phyloP scores from a whole-genome alignment of 768 basidiomycete genomes.

The Suillus discolor region DNA sequence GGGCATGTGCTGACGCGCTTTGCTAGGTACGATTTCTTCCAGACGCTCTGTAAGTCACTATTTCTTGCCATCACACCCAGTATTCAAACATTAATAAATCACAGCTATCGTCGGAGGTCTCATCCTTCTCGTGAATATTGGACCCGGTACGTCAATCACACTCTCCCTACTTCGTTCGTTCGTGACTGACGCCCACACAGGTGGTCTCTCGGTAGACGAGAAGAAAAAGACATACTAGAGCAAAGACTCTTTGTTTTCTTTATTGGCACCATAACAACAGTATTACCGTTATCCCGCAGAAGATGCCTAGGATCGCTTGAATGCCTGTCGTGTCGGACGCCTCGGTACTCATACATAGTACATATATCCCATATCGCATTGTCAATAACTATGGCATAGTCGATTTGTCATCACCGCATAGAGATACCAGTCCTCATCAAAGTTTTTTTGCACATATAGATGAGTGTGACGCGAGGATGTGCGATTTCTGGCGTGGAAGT shows the following conservation, averaged over 20 bases:
- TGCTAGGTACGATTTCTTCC: conserved; percentile 96
- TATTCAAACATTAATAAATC: conserved; percentile 12
- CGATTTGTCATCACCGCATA: not conserved
- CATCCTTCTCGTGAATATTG: conserved; percentile 97
- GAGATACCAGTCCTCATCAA: no score
- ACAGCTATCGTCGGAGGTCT: conserved; percentile 94
- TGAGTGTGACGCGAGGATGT: not conserved
- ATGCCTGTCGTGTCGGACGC: not conserved
- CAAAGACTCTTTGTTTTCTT: not conserved
- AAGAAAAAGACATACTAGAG: conserved; percentile 92
- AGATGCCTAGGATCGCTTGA: not conserved
- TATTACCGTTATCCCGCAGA: not conserved
- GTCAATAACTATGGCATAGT: conserved; percentile 3
- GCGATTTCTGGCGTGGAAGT: not conserved
- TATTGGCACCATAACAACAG: not conserved
- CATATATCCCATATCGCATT: conserved; percentile 6
- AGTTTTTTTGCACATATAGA: not conserved
- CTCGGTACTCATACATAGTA: conserved; percentile 2
- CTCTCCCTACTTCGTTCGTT: not conserved
- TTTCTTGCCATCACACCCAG: not conserved
- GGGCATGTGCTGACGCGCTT: conserved; percentile 23
- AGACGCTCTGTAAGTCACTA: conserved; percentile 70
- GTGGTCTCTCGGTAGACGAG: conserved; percentile 97
- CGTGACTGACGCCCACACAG: conserved; percentile 36
- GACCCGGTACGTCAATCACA: conserved; percentile 65